phyloP scores from a whole-genome alignment of 2,329 filamentous ascomycete species.

The Neonectria magnoliae region DNA sequence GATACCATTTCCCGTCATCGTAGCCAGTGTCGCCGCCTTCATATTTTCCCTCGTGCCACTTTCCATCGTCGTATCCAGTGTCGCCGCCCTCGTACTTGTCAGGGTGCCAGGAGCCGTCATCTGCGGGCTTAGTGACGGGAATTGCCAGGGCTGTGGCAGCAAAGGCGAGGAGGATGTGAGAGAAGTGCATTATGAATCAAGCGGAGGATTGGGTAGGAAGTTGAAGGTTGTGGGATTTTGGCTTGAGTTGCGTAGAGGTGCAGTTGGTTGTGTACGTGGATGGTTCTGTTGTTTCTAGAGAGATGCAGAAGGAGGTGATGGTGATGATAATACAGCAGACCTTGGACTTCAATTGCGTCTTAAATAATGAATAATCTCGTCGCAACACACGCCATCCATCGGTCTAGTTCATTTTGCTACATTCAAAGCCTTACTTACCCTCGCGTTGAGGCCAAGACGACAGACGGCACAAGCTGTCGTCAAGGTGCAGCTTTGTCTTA shows the following conservation, averaged over 20 bases:
- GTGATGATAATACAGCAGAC: not conserved
- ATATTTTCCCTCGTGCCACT: constrained; percentile 8
- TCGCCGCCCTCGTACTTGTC: constrained; percentile 6
- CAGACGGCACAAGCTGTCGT: not conserved
- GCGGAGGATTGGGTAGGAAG: not conserved
- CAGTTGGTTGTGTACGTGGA: no score
- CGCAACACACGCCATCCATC: no score
- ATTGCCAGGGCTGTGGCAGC: not conserved
- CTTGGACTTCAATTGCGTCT: not conserved
- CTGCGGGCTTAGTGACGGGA: not conserved
- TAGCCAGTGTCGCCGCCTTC: not conserved
- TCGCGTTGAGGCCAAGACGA: not conserved
- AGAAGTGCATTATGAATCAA: not conserved
- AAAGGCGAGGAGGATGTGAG: not conserved
- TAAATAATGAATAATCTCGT: not conserved
- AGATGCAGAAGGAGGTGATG: not conserved
- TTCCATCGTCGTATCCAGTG: not conserved
- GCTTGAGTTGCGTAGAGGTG: no score
- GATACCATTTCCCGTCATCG: not conserved
- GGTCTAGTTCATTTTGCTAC: no score
- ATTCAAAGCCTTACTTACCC: not conserved
- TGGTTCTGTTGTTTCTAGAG: not conserved
- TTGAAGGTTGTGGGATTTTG: not conserved
- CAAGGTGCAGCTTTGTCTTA: not conserved
- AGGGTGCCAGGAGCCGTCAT: not conserved